Conservation (phyloP, 2,329 filamentous ascomycete genomes). For the Diaporthe eres region DNA sequence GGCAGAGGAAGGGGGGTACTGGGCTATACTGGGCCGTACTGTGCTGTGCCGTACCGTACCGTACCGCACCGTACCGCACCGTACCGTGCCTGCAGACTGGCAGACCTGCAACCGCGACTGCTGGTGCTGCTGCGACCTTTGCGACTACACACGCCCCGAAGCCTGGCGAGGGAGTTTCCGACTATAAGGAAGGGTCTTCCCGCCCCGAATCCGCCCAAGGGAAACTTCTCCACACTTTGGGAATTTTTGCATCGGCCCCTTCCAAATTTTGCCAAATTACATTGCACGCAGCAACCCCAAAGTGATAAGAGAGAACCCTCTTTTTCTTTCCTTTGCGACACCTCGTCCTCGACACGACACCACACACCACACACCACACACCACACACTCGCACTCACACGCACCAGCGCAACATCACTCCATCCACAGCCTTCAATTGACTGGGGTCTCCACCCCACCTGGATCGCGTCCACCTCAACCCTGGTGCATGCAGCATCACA, state of each 20-base stretch:
- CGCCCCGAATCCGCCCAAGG: conserved; percentile 35
- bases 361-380: conserved; percentile 14
- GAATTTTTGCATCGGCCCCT: conserved; percentile 37
- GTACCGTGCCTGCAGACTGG: conserved; percentile 28
- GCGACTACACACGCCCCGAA: conserved; percentile 18
- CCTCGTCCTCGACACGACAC: conserved; percentile 17
- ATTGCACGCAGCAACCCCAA: conserved; percentile 33
- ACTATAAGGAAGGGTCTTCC: conserved; percentile 38
- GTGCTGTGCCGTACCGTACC: neutral
- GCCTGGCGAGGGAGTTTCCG: conserved; percentile 31
- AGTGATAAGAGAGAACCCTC: conserved; percentile 16
- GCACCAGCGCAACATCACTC: neutral
- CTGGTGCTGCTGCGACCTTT: neutral
- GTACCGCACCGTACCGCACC: conserved; percentile 17
- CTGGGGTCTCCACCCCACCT: neutral
- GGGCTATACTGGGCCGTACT: conserved; percentile 5
- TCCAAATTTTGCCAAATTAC: conserved; percentile 35
- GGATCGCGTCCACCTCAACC: conserved; percentile 5
- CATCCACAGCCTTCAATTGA: conserved; percentile 19
- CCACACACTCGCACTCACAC: neutral
- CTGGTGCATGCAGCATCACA: conserved; percentile 23
- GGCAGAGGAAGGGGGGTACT: conserved; percentile 20
- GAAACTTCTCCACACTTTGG: conserved; percentile 40
- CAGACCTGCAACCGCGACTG: conserved; percentile 11
- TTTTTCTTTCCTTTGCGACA: conserved; percentile 19